Evolutionary conservation across 2,329 filamentous ascomycete species (phyloP), one percentile per base, ranked within the genome.

Genomic region (Byssothecium circinans): DNA sequence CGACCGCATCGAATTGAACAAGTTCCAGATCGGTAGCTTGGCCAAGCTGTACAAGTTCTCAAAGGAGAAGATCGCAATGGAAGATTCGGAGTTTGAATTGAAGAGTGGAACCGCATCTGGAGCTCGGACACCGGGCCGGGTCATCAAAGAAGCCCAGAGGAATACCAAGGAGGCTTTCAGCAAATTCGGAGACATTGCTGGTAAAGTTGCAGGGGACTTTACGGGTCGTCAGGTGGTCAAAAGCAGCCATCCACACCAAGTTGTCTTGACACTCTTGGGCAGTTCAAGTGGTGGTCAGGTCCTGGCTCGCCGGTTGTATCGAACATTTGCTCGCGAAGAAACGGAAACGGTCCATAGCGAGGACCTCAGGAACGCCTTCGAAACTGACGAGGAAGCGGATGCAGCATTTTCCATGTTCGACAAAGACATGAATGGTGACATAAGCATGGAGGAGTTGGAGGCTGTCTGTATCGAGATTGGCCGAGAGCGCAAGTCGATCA

Each of bases 371-470:
- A 76, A 81, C 10, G 91, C 89, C 0, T 96, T 96, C 60, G 81
- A 87, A 8, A 88, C 86, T 19, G 81, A 86, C 15, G 91, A 96
- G 12, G 92, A 96, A 65, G 89, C 91, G 0, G 87, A 94, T 44
- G 88, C 88, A 2, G 91, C 91, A 0, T 96, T 97, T 62, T 78
- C 80, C 58, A 91, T 96, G 78, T 96, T 96, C 58, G 92, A 97
- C 74, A 95, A 94, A 66, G 92, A 97, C 62, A 83, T 96, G 75
- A 97, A 97, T 55, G 92, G 91, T 3, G 92, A 97, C 63, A 95
- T 96, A 41, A 95, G 89, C 0, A 91, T 96, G 82, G 90, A 96
- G 62, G 92, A 96, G 68, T 81, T 97, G 18, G 91, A 96, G 70
- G 84, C 89, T 18, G 91, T 95, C 19, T 95, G 90, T 71, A 91